Evolutionary conservation across 768 basidiomycete genomes (phyloP).

Genomic region (Amanita subjunquillea): DNA sequence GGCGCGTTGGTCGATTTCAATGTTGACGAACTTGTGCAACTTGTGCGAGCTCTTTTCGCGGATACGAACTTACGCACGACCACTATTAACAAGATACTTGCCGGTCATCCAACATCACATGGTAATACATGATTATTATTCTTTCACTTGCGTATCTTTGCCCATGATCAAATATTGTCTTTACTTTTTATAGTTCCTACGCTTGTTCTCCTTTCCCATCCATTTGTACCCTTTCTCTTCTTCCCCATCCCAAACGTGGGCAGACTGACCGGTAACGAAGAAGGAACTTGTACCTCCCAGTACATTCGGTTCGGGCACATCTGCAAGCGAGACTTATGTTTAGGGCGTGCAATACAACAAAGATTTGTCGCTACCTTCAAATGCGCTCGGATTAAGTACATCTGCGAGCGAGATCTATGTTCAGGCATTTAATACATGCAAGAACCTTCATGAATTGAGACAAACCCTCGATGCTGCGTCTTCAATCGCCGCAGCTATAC

Average conservation of each 20-base stretch:
- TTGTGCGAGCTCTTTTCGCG: slow-evolving; percentile 84
- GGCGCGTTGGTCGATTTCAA: slow-evolving; percentile 88
- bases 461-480: not conserved
- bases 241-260: not conserved
- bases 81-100: slow-evolving; percentile 66
- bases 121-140: not conserved
- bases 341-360: not conserved
- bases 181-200: not conserved
- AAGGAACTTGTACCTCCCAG: not conserved
- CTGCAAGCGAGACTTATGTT: not conserved
- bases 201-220: too few relatives aligned
- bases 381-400: not conserved
- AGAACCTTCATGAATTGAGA: not conserved
- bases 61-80: slow-evolving; percentile 75
- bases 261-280: too few relatives aligned
- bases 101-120: slow-evolving; percentile 20
- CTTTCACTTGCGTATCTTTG: not conserved
- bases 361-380: not conserved
- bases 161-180: not conserved
- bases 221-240: too few relatives aligned
- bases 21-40: slow-evolving; percentile 66
- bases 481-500: not conserved
- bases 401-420: not conserved
- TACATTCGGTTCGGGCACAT: not conserved
- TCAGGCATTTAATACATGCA: not conserved